These are phyloP conservation scores for Acidiella bohemica DNA, from an alignment of 495 filamentous ascomycete genomes.

Conservation along the genomic window DNA sequence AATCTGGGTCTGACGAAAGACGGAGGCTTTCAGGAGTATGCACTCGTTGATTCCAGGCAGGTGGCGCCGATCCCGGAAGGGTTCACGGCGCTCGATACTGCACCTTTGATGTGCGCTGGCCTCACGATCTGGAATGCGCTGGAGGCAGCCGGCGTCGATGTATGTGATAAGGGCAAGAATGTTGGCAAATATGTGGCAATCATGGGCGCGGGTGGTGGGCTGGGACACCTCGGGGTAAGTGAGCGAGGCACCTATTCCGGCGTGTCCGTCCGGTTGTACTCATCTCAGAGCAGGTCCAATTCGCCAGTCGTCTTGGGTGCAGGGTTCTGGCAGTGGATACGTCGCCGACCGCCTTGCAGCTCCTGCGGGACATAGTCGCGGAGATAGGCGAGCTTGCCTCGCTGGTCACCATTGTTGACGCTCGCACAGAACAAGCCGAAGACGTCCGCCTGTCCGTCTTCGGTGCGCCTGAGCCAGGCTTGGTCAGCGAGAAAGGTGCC, in stretches of 20 bases:
- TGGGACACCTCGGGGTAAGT: constrained; percentile 42
- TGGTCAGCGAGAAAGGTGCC: constrained; percentile 27
- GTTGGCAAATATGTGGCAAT: constrained; percentile 38
- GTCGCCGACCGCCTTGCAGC: constrained; percentile 35
- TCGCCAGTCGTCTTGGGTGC: constrained; percentile 38
- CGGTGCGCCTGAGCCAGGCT: constrained; percentile 24
- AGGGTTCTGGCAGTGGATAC: constrained; percentile 41
- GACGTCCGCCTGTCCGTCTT: neutral
- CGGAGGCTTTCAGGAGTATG: constrained; percentile 42
- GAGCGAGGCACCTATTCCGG: no score
- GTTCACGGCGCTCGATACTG: constrained; percentile 36
- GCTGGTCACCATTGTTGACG: constrained; percentile 20
- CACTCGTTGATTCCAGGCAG: constrained; percentile 35
- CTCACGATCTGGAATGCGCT: constrained; percentile 40
- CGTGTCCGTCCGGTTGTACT: no score
- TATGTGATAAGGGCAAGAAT: no score
- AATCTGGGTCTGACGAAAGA: constrained; percentile 34
- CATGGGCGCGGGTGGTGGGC: constrained; percentile 42
- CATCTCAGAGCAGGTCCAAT: no score
- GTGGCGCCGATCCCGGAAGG: constrained; percentile 36
- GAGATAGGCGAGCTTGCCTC: no score
- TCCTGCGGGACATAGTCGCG: constrained; percentile 25
- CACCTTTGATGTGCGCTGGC: constrained; percentile 45
- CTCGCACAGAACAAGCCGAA: constrained; percentile 8
- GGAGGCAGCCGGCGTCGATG: no score